phyloP scores from a whole-genome alignment of 768 basidiomycete species.

The Tricholoma flavovirens region DNA sequence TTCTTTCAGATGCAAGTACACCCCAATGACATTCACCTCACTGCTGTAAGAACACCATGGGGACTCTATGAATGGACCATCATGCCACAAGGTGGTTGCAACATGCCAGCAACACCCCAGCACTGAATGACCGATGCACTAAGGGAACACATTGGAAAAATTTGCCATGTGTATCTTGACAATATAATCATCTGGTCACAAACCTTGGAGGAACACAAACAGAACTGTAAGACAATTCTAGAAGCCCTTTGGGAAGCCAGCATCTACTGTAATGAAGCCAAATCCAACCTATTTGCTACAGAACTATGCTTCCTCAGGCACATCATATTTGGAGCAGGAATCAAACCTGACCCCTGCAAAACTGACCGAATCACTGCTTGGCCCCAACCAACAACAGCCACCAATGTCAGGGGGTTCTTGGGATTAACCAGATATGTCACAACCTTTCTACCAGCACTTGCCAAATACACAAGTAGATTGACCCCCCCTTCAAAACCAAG shows the following conservation, averaged over 20 bases:
- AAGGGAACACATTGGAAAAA: neutral
- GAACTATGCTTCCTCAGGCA: neutral
- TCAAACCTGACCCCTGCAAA: neutral
- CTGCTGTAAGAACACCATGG: no score
- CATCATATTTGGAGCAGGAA: neutral
- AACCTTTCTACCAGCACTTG: conserved; percentile 21
- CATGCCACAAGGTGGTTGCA: neutral
- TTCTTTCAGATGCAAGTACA: no score
- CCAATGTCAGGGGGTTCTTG: conserved; percentile 18
- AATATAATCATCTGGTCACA: neutral
- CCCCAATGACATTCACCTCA: neutral
- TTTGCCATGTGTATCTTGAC: neutral
- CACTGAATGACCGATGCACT: neutral
- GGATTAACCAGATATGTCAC: conserved; percentile 16
- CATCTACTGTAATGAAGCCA: neutral
- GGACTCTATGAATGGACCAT: neutral
- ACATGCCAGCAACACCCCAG: neutral
- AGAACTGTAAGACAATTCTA: neutral
- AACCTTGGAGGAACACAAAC: neutral
- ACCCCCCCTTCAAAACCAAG: neutral
- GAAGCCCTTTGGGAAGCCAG: neutral
- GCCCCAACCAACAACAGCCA: neutral
- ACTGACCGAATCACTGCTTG: neutral
- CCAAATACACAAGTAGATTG: conserved; percentile 20
- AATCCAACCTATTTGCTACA: neutral